phyloP scores from a whole-genome alignment of 1,284 basidiomycete genomes.

The Cryptococcus hybrid region DNA sequence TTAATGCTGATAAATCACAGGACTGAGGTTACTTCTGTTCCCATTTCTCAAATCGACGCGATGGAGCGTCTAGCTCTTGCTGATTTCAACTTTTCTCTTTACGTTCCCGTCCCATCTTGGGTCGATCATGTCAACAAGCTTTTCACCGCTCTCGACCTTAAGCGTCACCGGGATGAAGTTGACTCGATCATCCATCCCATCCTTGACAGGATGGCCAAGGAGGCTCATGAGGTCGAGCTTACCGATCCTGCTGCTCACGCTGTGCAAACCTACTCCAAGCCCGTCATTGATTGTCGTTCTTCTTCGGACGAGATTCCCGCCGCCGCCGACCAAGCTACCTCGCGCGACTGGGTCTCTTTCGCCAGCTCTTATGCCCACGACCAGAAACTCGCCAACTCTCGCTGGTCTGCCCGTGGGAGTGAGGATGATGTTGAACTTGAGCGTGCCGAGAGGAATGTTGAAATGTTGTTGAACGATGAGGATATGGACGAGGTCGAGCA shows the following conservation, averaged over 20 bases:
- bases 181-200: constrained; percentile 12
- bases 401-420: not conserved
- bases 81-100: constrained; percentile 33
- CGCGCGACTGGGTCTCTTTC: constrained; percentile 20
- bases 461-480: constrained; percentile 23
- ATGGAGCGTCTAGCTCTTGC: constrained; percentile 34
- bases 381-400: not conserved
- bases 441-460: constrained; percentile 17
- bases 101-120: constrained; percentile 29
- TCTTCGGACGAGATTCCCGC: constrained; percentile 11
- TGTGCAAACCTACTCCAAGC: not conserved
- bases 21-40: constrained; percentile 36
- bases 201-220: constrained; percentile 21
- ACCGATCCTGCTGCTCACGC: constrained; percentile 3
- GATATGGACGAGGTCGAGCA: constrained; percentile 10
- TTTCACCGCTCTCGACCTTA: constrained; percentile 15
- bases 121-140: constrained; percentile 27
- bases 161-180: constrained; percentile 8
- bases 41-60: constrained; percentile 29
- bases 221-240: constrained; percentile 25
- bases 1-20: not conserved
- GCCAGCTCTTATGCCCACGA: constrained; percentile 15
- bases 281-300: constrained; percentile 1
- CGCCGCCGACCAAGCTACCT: constrained; percentile 24
- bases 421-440: constrained; percentile 18